These are phyloP conservation scores for Linum lewisii DNA, from an alignment of 345 rosid genomes.

Conservation along the genomic window DNA sequence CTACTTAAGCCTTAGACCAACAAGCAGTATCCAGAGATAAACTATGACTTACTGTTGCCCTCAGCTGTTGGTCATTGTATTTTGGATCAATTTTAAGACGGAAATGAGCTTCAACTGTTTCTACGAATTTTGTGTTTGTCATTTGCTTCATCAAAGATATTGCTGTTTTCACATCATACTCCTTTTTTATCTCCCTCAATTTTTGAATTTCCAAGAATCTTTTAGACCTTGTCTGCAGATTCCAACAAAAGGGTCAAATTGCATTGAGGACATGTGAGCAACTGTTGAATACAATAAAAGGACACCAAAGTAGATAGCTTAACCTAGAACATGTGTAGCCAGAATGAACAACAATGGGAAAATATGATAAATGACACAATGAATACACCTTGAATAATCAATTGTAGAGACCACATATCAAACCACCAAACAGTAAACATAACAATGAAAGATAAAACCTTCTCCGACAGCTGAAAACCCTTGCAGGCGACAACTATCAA, in stretches of 20 bases:
- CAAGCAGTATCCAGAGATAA: background rate
- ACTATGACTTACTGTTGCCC: slow-evolving; percentile 64
- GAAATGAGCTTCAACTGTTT: slow-evolving; percentile 92
- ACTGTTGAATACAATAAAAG: slow-evolving; percentile 4
- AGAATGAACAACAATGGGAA: background rate
- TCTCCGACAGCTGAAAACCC: background rate
- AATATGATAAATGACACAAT: background rate
- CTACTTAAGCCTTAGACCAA: background rate
- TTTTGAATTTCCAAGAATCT: slow-evolving; percentile 97
- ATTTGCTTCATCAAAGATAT: slow-evolving; percentile 70
- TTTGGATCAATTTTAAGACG: slow-evolving; percentile 94
- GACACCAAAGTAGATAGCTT: background rate
- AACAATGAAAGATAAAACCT: background rate
- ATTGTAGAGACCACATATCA: background rate
- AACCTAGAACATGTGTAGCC: background rate
- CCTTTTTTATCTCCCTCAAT: slow-evolving; percentile 75
- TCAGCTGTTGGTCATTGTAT: slow-evolving; percentile 91
- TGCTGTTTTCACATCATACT: slow-evolving; percentile 63
- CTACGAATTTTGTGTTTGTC: slow-evolving; percentile 64
- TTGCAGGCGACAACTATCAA: background rate
- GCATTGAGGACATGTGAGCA: slow-evolving; percentile 12
- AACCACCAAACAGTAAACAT: background rate
- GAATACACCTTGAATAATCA: background rate
- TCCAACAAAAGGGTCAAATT: slow-evolving; percentile 9
- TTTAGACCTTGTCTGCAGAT: slow-evolving; percentile 86